Percentiles rank a stretch among this genome's conserved stretches.
Evolutionary conservation across 805 yeast species (phyloP).

Genomic region (Myxozyma nipponensis): DNA sequence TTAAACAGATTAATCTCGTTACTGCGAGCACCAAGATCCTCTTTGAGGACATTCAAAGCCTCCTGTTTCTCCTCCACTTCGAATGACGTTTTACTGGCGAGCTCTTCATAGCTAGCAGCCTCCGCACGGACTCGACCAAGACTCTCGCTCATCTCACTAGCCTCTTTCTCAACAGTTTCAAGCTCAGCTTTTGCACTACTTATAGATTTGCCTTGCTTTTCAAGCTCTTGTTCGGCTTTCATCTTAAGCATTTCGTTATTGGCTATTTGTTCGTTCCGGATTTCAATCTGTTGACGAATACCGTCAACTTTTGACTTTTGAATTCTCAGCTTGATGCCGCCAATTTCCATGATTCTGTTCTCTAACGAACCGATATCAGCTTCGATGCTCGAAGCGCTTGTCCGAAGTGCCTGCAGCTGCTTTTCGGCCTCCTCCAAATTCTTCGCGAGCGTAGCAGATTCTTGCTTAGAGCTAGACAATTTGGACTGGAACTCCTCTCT

Average conservation of each 20-base stretch:
- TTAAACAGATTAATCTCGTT: conserved; percentile 53
- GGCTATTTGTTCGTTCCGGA: conserved; percentile 53
- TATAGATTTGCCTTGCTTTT: conserved; percentile 50
- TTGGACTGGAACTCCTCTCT: conserved; percentile 22
- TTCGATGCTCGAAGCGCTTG: conserved; percentile 55
- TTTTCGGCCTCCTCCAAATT: conserved; percentile 26
- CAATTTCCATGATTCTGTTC: conserved; percentile 79
- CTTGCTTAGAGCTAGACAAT: conserved; percentile 5
- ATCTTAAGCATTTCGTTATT: conserved; percentile 53
- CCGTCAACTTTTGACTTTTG: conserved; percentile 83
- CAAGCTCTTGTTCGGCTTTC: conserved; percentile 62
- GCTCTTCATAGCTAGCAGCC: conserved; percentile 29
- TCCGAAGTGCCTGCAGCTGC: conserved; percentile 47
- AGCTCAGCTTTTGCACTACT: conserved; percentile 49
- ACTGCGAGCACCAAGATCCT: conserved; percentile 41
- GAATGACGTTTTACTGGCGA: conserved; percentile 24
- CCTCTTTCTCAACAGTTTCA: conserved; percentile 36
- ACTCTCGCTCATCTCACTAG: conserved; percentile 37
- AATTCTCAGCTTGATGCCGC: conserved; percentile 77
- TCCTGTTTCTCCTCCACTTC: conserved; percentile 31
- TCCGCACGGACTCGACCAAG: conserved; percentile 41
- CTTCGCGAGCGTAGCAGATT: conserved; percentile 37
- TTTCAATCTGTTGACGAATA: conserved; percentile 59
- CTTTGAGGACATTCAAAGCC: conserved; percentile 38
- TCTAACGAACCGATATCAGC: conserved; percentile 57